These are phyloP conservation scores for Cyberlindnera nakhonratchasimensis DNA, from an alignment of 805 yeast genomes.

Conservation along the genomic window DNA sequence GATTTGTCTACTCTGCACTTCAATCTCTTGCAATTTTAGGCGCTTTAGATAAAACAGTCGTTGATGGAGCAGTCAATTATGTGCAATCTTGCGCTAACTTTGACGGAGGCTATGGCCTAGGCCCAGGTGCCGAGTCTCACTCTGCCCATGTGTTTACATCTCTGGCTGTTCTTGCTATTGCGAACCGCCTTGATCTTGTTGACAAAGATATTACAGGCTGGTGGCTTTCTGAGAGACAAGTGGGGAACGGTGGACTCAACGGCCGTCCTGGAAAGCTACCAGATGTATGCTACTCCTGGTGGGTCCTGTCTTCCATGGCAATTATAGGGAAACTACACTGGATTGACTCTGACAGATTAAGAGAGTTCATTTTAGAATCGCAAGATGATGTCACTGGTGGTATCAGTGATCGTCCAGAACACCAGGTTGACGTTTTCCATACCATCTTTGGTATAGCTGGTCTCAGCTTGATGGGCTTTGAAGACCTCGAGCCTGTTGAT, in stretches of 20 bases:
- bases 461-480: constrained; percentile 66
- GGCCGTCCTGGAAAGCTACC: constrained; percentile 96
- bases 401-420: constrained; percentile 85
- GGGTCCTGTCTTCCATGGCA: constrained; percentile 81
- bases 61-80: constrained; percentile 62
- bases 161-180: constrained; percentile 73
- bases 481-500: constrained; percentile 60
- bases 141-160: constrained; percentile 91
- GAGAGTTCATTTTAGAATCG: constrained; percentile 63
- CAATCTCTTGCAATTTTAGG: constrained; percentile 71
- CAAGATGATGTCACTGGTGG: constrained; percentile 87
- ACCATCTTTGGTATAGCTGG: constrained; percentile 91
- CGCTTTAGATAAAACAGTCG: constrained; percentile 50
- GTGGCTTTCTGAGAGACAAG: constrained; percentile 93
- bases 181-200: constrained; percentile 48
- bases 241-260: constrained; percentile 82
- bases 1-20: constrained; percentile 83
- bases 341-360: constrained; percentile 66
- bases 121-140: constrained; percentile 94
- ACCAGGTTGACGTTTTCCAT: constrained; percentile 90
- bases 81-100: constrained; percentile 74
- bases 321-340: constrained; percentile 66
- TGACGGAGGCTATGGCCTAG: constrained; percentile 94
- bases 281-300: constrained; percentile 98
- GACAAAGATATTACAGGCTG: constrained; percentile 52